Conservation (phyloP, 75 land plant species). For the Isoetes taiwanensis region DNA sequence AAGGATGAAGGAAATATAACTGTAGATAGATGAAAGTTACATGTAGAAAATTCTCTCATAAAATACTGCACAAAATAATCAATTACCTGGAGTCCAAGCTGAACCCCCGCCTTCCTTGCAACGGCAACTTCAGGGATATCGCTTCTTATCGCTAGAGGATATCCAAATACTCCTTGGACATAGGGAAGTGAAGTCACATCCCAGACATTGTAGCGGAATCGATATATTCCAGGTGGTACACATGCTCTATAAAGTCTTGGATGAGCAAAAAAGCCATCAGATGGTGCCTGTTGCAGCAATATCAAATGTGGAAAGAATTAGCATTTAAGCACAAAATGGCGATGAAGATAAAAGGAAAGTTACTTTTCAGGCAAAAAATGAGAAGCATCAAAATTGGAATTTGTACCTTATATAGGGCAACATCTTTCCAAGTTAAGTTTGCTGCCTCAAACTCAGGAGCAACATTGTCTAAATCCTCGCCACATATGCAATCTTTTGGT, state of each 20-base stretch:
- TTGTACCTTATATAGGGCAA: slow-evolving; percentile 57
- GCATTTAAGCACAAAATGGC: not conserved
- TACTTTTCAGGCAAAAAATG: no score
- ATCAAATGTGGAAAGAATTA: not conserved
- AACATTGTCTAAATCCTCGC: slow-evolving; percentile 77
- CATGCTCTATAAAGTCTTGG: slow-evolving; percentile 92
- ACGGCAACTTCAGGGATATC: slow-evolving; percentile 48
- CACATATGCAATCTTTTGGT: slow-evolving; percentile 51
- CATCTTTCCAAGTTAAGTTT: slow-evolving; percentile 78
- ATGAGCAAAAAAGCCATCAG: slow-evolving; percentile 77
- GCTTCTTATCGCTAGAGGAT: slow-evolving; percentile 49
- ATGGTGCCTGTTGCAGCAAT: slow-evolving; percentile 50
- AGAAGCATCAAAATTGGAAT: no score
- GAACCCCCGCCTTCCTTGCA: slow-evolving; percentile 75
- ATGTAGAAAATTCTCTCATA: no score
- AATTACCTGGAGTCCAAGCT: slow-evolving; percentile 88
- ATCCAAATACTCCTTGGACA: slow-evolving; percentile 57
- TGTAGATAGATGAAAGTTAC: no score
- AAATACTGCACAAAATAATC: no score
- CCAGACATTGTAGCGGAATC: slow-evolving; percentile 82
- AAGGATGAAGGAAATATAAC: slow-evolving; percentile 87
- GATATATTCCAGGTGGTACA: slow-evolving; percentile 95
- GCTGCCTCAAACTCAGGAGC: slow-evolving; percentile 73
- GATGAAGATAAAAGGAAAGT: not conserved
- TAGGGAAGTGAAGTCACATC: slow-evolving; percentile 59